These are phyloP conservation scores for Silene coronaria DNA, from an alignment of 179 eudicot species.

Conservation along the genomic window DNA sequence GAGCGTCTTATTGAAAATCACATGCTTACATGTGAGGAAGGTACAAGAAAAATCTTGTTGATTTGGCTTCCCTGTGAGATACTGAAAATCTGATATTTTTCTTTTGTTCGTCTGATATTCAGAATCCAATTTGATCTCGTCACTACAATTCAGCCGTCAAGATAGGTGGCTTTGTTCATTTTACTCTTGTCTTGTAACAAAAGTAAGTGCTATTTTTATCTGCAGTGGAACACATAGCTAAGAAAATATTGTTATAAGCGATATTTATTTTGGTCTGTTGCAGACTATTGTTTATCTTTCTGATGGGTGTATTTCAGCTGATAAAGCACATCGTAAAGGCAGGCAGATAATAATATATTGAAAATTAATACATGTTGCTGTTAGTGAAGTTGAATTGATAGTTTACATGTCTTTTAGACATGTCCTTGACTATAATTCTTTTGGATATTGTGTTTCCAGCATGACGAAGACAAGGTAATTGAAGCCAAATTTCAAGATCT, in stretches of 20 bases:
- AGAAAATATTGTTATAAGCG: neutral
- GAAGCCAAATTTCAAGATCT: conserved; percentile 78
- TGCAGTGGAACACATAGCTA: neutral
- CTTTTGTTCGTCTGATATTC: conserved; percentile 21
- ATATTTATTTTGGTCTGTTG: neutral
- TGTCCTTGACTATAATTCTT: conserved; percentile 12
- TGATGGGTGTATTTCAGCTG: neutral
- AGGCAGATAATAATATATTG: neutral
- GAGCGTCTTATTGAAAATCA: conserved; percentile 94
- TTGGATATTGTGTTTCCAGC: conserved; percentile 38
- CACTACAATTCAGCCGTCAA: conserved; percentile 66
- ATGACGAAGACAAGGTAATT: conserved; percentile 70
- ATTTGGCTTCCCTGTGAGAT: neutral
- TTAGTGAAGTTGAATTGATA: neutral
- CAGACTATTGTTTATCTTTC: neutral
- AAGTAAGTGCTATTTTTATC: conserved; percentile 39
- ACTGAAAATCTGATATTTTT: neutral
- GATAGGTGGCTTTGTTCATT: conserved; percentile 89
- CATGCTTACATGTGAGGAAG: conserved; percentile 96
- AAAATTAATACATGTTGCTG: neutral
- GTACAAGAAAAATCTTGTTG: conserved; percentile 27
- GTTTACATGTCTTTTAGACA: neutral
- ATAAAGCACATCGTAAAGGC: neutral
- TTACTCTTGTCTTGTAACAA: conserved; percentile 80
- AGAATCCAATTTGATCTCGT: conserved; percentile 64